Percentiles rank a stretch among this genome's conserved stretches.
Conservation (phyloP, 169 alveolate genomes). For the Plasmodium cynomolgi region DNA sequence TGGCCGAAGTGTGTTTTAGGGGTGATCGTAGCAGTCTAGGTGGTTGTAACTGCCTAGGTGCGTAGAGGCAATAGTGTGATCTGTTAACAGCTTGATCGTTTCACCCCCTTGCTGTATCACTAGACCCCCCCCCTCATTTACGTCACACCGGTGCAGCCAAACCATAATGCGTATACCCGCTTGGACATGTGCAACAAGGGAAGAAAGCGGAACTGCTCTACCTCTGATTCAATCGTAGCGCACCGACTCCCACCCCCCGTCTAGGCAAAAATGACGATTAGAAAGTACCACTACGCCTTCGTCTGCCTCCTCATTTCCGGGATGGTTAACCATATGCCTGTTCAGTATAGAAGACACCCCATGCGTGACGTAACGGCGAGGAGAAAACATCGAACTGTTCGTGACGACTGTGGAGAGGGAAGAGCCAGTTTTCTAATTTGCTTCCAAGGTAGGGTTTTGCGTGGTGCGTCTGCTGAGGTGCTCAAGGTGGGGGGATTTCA, state of each 20-base stretch:
- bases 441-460: neutral
- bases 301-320: neutral
- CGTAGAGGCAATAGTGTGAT: neutral
- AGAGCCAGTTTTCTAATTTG: neutral
- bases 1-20: neutral
- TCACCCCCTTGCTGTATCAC: no score
- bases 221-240: no score
- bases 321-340: neutral
- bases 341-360: neutral
- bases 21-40: neutral
- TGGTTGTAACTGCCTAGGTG: neutral
- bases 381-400: neutral
- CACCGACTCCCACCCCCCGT: neutral
- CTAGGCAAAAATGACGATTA: neutral
- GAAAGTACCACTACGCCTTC: neutral
- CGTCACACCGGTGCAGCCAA: neutral
- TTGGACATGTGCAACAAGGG: neutral
- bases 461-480: neutral
- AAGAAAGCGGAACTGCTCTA: no score
- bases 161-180: neutral
- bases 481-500: neutral
- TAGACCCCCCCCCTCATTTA: neutral
- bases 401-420: neutral
- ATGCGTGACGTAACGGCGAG: neutral
- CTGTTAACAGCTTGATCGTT: neutral